These are phyloP conservation scores for Chrysanthemum makinoi DNA, from an alignment of 129 eudicot genomes.

Conservation along the genomic window DNA sequence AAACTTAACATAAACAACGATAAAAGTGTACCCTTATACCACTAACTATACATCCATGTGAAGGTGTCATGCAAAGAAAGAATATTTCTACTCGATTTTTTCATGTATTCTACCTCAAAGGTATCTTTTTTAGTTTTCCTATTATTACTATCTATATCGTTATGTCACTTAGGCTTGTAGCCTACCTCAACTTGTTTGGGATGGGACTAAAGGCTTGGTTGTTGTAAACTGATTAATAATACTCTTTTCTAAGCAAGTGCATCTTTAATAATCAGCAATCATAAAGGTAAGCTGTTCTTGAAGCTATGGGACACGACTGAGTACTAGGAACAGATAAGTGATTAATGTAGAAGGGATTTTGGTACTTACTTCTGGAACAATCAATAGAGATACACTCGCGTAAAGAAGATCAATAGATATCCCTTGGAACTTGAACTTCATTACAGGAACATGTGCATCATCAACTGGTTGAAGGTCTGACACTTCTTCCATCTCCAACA, in stretches of 20 bases:
- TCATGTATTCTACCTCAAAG: too few relatives aligned
- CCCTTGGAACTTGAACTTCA: slow-evolving; percentile 43
- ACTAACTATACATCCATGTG: slow-evolving; percentile 14
- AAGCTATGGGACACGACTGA: neutral
- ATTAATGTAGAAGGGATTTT: slow-evolving; percentile 14
- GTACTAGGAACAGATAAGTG: slow-evolving; percentile 10
- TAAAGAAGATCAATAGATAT: slow-evolving; percentile 47
- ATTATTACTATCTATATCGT: too few relatives aligned
- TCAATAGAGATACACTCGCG: slow-evolving; percentile 38
- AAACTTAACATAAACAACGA: slow-evolving; percentile 14
- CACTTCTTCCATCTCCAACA: slow-evolving; percentile 43
- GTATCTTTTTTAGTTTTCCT: too few relatives aligned
- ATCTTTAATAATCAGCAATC: too few relatives aligned
- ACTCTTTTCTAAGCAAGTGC: too few relatives aligned
- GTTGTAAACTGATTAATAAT: too few relatives aligned
- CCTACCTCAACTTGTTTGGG: too few relatives aligned
- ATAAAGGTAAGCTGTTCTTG: too few relatives aligned
- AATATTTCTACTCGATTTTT: too few relatives aligned
- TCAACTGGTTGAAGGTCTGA: slow-evolving; percentile 39
- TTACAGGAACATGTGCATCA: slow-evolving; percentile 45
- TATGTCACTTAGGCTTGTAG: too few relatives aligned
- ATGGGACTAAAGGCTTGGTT: too few relatives aligned
- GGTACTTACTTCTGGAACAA: slow-evolving; percentile 42
- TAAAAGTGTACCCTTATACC: slow-evolving; percentile 25
- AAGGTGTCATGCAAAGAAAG: slow-evolving; percentile 6